These are phyloP conservation scores for Carex arenaria DNA, from an alignment of 202 grass and related monocot species.

Conservation along the genomic window DNA sequence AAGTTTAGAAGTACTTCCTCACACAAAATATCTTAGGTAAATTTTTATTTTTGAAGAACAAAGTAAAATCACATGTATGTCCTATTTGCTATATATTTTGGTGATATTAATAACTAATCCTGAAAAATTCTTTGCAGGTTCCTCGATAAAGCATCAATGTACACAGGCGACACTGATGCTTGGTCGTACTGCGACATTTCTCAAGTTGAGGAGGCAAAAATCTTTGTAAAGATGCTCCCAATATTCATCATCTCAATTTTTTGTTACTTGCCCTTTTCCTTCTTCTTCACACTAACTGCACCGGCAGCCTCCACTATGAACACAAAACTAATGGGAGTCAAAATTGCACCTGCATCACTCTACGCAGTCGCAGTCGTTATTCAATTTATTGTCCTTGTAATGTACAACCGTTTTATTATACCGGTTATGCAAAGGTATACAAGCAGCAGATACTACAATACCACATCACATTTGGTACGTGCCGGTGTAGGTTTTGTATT, in stretches of 20 bases:
- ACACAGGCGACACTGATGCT: conserved; percentile 1
- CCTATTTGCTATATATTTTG: not conserved
- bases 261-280: conserved; percentile 34
- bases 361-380: conserved; percentile 50
- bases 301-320: conserved; percentile 62
- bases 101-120: not conserved
- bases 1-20: conserved; percentile 18
- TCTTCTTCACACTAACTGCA: conserved; percentile 53
- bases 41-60: not conserved
- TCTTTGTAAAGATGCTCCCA: conserved; percentile 39
- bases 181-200: conserved; percentile 42
- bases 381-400: conserved; percentile 46
- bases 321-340: conserved; percentile 13
- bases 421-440: conserved; percentile 28
- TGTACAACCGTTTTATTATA: conserved; percentile 30
- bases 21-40: conserved; percentile 37
- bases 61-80: not conserved
- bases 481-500: conserved; percentile 34
- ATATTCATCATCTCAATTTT: conserved; percentile 50
- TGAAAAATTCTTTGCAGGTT: conserved; percentile 6
- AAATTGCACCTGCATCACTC: conserved; percentile 55
- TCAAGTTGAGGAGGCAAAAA: conserved; percentile 44
- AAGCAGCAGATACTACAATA: conserved; percentile 7
- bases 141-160: conserved; percentile 33
- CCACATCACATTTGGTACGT: conserved; percentile 38